Conservation (phyloP, 73 alveolate genomes). For the Paramecium sonneborni region DNA sequence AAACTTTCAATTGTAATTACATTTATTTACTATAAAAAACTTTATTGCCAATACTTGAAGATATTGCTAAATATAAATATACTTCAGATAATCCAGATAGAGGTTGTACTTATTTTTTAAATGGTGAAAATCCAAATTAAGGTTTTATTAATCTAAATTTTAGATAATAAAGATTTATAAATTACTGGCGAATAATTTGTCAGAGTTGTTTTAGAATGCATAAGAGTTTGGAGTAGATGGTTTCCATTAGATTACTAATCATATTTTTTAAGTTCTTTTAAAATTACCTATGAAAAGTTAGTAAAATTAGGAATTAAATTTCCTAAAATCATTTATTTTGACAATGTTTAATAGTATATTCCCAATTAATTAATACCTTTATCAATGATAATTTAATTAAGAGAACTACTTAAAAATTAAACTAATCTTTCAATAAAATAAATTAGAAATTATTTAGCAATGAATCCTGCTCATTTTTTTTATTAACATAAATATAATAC, state of each 20-base stretch:
- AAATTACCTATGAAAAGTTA: not conserved
- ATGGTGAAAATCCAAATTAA: not conserved
- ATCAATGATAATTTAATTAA: not conserved
- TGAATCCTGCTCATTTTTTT: not conserved
- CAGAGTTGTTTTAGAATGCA: not conserved
- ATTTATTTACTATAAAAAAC: not conserved
- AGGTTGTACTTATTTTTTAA: not conserved
- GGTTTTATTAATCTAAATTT: not conserved
- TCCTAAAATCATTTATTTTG: not conserved
- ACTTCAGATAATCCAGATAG: not conserved
- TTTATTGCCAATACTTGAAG: slow-evolving; percentile 5
- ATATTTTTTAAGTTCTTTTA: not conserved
- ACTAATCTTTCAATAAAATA: not conserved
- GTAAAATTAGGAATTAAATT: not conserved
- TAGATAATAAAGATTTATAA: slow-evolving; percentile 2
- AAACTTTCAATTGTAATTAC: not conserved
- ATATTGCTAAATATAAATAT: not conserved
- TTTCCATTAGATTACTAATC: not conserved
- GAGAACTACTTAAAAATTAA: not conserved
- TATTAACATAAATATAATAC: not conserved
- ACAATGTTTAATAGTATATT: not conserved
- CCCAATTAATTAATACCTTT: not conserved
- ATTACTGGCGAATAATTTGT: not conserved
- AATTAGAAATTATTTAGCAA: not conserved
- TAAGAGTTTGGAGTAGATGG: slow-evolving; percentile 44